A percentile compares a stretch with the other conserved stretches of the same genome.
Evolutionary conservation across 176 grass and related monocot genomes (phyloP).

Genomic region (Musa itinerans): DNA sequence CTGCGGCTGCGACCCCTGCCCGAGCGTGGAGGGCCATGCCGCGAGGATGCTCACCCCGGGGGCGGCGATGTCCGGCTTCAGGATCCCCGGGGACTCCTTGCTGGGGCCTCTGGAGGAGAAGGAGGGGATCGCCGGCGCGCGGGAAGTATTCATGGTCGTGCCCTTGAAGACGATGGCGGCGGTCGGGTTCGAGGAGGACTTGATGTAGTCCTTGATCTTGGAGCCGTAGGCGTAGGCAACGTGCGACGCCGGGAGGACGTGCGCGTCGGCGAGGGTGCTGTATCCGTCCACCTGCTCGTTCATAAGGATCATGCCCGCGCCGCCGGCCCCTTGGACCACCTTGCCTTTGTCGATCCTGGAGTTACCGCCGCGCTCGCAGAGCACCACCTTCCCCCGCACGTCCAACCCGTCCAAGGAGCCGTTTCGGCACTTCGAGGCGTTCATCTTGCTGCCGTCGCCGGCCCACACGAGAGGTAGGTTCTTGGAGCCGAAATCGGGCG

Average conservation of each 20-base stretch:
- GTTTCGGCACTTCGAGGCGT: constrained; percentile 1
- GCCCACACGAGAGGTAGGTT: constrained; percentile 1
- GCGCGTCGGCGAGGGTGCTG: neutral
- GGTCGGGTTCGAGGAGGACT: neutral
- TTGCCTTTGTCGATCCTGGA: neutral
- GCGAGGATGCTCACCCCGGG: constrained; percentile 12
- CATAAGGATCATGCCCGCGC: constrained; percentile 9
- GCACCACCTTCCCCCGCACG: constrained; percentile 10
- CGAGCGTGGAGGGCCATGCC: neutral
- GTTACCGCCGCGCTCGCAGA: constrained; percentile 15
- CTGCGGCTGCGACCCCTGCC: neutral
- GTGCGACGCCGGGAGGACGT: constrained; percentile 9
- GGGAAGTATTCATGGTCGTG: neutral
- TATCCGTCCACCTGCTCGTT: neutral
- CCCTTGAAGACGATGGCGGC: constrained; percentile 5
- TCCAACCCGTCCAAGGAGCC: constrained; percentile 15
- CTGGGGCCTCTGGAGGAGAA: constrained; percentile 14
- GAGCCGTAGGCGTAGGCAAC: neutral
- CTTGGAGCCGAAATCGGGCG: neutral
- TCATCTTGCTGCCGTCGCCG: neutral
- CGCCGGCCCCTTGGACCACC: neutral
- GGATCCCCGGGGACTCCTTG: neutral
- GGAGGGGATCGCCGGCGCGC: neutral
- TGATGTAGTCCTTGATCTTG: constrained; percentile 5
- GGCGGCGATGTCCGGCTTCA: constrained; percentile 18